Base-by-base conservation (phyloP, 116 monocot species). In the Thalassia testudinum region DNA sequence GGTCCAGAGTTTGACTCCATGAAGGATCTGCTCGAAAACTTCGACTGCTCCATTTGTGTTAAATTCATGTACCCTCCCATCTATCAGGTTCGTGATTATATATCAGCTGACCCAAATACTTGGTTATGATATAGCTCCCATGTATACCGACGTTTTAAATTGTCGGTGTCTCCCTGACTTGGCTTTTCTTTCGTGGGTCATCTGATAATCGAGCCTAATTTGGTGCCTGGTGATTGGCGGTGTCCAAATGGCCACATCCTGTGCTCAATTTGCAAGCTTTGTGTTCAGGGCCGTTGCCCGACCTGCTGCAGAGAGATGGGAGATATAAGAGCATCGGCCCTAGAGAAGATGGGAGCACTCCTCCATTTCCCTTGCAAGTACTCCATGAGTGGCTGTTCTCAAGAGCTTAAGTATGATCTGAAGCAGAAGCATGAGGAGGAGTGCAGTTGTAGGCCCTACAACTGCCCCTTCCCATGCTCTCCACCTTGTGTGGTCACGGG, bases 181-280 rank as follows among this genome's bases (percentile, higher is more conserved):
- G 7, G 7, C 7, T 40, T 14, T 40, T 14, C 11, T 14, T 8
- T 8, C 7, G 11, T 40, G 40, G 11, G 14, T 40, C 14, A 8
- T 40, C 40, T 40, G 40, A 7, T 7, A 14, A 40, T 40, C 14
- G 40, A 48, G n/a, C 18, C 18, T 15, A 19, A 48, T 48, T n/a
- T 19, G 7, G 12, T 1, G 7, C 18, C 40, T 48, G 12, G 12
- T 48, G 12, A 6, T 38, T 49, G 37, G 37, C 67, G 71, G 76
- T 76, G 76, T 43, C 76, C 62, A 28, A 76, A 71, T 54, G 76
- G 76, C 14, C 76, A 76, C 50, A 76, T 71, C 6, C 49, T 76
- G 3, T 76, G 76, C 54, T 76, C 63, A 12, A 71, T 42, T 37
- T 76, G 76, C 53, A 76, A 76, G 57, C 47, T 21, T 12, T 59